Evolutionary conservation across 768 basidiomycete species (phyloP).

Genomic region (Zangia roseola): DNA sequence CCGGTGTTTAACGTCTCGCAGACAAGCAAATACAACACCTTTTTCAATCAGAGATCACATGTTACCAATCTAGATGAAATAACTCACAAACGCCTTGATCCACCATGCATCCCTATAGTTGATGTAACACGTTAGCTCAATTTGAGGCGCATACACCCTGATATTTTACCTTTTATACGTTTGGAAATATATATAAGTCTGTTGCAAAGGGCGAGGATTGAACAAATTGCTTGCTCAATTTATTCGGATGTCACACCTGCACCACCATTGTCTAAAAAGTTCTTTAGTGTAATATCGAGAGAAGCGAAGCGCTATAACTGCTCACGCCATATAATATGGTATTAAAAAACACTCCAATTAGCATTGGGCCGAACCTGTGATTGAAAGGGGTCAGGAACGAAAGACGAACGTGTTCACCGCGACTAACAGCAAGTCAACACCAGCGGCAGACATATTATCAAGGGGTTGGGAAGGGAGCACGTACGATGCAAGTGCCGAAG

Average conservation of each 20-base stretch:
- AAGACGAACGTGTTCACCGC: no score
- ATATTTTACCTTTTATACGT: slow-evolving; percentile 38
- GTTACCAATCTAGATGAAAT: background rate
- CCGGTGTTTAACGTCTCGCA: slow-evolving; percentile 48
- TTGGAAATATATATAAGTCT: slow-evolving; percentile 48
- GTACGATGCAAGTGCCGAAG: no score
- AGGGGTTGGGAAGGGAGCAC: no score
- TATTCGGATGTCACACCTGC: slow-evolving; percentile 6
- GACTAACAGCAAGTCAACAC: no score
- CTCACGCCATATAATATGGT: no score
- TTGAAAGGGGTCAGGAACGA: no score
- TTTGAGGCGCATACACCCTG: background rate
- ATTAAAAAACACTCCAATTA: no score
- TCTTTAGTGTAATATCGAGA: no score
- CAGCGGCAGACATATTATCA: no score
- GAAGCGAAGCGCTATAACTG: no score
- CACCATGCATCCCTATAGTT: slow-evolving; percentile 40
- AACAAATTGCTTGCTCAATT: background rate
- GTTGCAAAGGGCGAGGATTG: slow-evolving; percentile 3
- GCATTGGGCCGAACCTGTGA: no score
- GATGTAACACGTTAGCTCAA: background rate
- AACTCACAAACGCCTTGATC: slow-evolving; percentile 46
- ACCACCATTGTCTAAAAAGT: slow-evolving; percentile 1
- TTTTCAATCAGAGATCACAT: background rate
- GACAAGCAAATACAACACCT: slow-evolving; percentile 43